Base-by-base conservation (phyloP, 768 basidiomycete species). In the Leccinum longicurvipes region DNA sequence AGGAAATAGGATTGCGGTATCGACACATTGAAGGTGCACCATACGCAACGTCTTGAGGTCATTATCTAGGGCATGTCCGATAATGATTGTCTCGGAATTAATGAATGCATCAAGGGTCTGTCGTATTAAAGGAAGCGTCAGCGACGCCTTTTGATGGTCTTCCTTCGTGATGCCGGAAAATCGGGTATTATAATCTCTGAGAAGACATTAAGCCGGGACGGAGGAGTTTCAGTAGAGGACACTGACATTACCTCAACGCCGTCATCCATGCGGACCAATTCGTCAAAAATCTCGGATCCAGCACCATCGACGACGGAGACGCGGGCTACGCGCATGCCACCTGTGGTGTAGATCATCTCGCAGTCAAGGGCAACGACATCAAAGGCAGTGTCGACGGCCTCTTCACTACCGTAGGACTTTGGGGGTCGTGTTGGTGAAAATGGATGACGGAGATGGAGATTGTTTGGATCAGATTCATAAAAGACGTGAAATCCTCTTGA, bases 341-440 rank as follows among this genome's bases (percentile, higher is more conserved):
- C 91, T 0, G 95, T 98, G 0, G 93, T 90, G 73, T 95, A 93
- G 9, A 98, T 79, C 91, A 98, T 93, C 72, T 99, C 97, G 67
- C 97, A 98, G 69, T 99, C 97, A 49, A 98, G 76, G 0, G 92
- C 92, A 6, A 86, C 90, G 4, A 98, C 82, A 54, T 94, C 90
- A 45, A 92, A 73, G 1, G 80, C 75, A 2, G 74, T 69, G 50
- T 75, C 74, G 1, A 64, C 45, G 51, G 51, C 9, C 15, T 31
- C 23, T 21, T 54, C 44, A 9, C n/a, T 53, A 27, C 53, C 50
- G 47, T 25, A 4, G 25, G 53, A 39, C 17, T 54, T 53, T 3
- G 61, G 59, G 4, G 67, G 58, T 8, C 73, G 66, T 21, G 78
- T 73, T 64, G 71, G 45, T 32, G 92, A 83, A 72, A 94, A 97